phyloP scores from a whole-genome alignment of 257 asterid species.

The Mitragyna speciosa region DNA sequence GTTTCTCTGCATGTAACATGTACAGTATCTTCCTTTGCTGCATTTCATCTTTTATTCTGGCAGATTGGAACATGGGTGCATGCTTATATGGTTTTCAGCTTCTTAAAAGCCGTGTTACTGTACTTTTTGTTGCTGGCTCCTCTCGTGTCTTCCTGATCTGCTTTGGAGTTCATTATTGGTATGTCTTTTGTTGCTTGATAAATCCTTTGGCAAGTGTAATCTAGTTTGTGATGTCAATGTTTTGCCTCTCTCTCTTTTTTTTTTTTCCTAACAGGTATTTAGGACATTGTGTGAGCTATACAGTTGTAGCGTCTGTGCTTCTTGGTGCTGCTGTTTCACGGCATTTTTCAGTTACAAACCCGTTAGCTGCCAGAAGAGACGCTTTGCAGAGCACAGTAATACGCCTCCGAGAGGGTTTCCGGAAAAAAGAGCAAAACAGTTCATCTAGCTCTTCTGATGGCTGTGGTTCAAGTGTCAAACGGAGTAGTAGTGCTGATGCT shows the following conservation, averaged over 20 bases:
- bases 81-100: slow-evolving; percentile 95
- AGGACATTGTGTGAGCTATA: slow-evolving; percentile 98
- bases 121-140: slow-evolving; percentile 85
- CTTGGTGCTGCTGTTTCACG: slow-evolving; percentile 98
- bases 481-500: slow-evolving; percentile 98
- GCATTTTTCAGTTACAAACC: slow-evolving; percentile 80
- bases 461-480: slow-evolving; percentile 95
- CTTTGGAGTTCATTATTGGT: slow-evolving; percentile 99
- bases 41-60: slow-evolving; percentile 9
- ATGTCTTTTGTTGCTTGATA: slow-evolving; percentile 12
- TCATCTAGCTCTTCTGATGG: slow-evolving; percentile 98
- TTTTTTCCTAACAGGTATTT: slow-evolving; percentile 59
- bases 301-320: slow-evolving; percentile 92
- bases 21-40: slow-evolving; percentile 13
- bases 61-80: slow-evolving; percentile 99
- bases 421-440: slow-evolving; percentile 80
- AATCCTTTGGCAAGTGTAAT: slow-evolving; percentile 10
- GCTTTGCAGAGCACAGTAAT: slow-evolving; percentile 94
- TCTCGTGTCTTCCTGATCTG: slow-evolving; percentile 94
- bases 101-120: slow-evolving; percentile 85
- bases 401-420: slow-evolving; percentile 95
- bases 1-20: slow-evolving; percentile 1
- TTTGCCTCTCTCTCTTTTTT: background rate
- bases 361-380: slow-evolving; percentile 94
- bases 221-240: background rate